phyloP scores from a whole-genome alignment of 306 rosid species.

The Malus orientalis region DNA sequence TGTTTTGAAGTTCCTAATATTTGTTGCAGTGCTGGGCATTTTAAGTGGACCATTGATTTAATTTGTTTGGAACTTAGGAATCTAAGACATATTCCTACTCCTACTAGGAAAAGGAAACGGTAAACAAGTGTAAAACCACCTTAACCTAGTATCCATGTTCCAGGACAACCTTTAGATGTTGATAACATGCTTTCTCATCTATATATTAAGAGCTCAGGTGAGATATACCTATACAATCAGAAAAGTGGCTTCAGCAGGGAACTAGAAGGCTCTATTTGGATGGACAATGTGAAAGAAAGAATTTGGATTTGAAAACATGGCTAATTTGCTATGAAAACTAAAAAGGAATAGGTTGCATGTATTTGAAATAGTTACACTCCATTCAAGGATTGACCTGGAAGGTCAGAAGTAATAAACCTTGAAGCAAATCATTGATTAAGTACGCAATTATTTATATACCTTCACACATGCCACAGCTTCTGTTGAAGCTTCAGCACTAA shows the following conservation, averaged over 20 bases:
- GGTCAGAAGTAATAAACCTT: neutral
- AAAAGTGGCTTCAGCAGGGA: neutral
- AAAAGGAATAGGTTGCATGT: neutral
- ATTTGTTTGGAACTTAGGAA: neutral
- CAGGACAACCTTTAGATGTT: neutral
- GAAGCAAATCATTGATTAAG: neutral
- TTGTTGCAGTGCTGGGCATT: neutral
- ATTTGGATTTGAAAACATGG: neutral
- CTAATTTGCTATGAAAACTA: neutral
- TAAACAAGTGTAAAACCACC: neutral
- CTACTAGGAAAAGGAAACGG: neutral
- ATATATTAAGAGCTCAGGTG: neutral
- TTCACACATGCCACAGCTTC: slow-evolving; percentile 88
- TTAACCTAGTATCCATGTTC: neutral
- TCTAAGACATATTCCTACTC: neutral
- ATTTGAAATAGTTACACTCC: neutral
- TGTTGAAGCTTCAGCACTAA: slow-evolving; percentile 40
- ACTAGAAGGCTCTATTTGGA: neutral
- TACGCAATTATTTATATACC: slow-evolving; percentile 30
- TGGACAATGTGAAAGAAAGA: neutral
- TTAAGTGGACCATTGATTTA: neutral
- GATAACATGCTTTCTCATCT: neutral
- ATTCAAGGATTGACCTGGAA: neutral
- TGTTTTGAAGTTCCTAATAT: neutral
- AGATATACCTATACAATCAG: neutral